phyloP scores from a whole-genome alignment of 352 stramenopile species.

The Pythium rhizo-oryzae region DNA sequence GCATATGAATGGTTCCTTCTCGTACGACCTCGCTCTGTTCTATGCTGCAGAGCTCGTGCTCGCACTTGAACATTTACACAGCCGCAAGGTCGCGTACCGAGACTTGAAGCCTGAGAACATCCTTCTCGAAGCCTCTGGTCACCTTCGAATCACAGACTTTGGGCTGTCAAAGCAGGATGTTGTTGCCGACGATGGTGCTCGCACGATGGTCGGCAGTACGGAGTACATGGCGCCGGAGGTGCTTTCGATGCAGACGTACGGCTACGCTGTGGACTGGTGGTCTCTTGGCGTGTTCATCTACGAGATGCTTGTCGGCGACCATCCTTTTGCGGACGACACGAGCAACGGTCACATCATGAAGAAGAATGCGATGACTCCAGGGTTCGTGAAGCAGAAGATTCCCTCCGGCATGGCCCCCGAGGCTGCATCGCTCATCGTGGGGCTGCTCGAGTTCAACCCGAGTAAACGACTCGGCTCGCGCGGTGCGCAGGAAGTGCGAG shows the following conservation, averaged over 20 bases:
- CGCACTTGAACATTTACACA: constrained; percentile 96
- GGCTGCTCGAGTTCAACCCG: constrained; percentile 80
- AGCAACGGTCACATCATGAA: constrained; percentile 77
- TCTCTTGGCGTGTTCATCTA: constrained; percentile 90
- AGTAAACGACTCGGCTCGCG: constrained; percentile 60
- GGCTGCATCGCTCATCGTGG: constrained; percentile 71
- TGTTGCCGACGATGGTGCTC: constrained; percentile 68
- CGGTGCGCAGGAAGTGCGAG: constrained; percentile 68
- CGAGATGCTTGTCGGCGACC: constrained; percentile 91
- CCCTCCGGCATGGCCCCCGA: constrained; percentile 66
- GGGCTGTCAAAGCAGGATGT: constrained; percentile 79
- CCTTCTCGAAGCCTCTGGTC: constrained; percentile 83
- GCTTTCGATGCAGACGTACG: constrained; percentile 71
- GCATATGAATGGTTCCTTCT: constrained; percentile 93
- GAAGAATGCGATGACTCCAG: constrained; percentile 86
- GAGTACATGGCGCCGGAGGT: constrained; percentile 92
- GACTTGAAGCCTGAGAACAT: constrained; percentile 98
- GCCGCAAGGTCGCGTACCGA: constrained; percentile 95
- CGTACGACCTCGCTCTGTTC: constrained; percentile 83
- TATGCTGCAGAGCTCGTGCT: constrained; percentile 97
- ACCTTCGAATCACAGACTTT: constrained; percentile 99
- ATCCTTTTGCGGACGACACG: constrained; percentile 88
- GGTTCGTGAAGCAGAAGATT: constrained; percentile 60
- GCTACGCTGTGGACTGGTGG: constrained; percentile 93
- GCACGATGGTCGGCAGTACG: constrained; percentile 78